Evolutionary conservation across 306 rosid species (phyloP).

Genomic region (Hippophae tibetana): DNA sequence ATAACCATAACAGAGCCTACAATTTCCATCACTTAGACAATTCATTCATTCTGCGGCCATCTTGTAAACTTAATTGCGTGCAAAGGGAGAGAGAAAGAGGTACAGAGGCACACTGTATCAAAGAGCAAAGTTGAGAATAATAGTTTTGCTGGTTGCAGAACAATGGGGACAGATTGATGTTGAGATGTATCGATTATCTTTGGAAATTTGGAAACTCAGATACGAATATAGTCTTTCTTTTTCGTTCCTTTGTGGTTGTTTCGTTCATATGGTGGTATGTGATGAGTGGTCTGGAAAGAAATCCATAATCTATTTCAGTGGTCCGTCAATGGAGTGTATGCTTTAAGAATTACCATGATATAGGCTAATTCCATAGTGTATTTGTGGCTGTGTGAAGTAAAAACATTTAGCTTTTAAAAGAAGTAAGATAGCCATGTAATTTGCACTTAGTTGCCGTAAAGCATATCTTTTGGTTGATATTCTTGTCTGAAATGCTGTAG

Average conservation of each 20-base stretch:
- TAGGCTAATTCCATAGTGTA: no score
- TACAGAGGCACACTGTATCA: not conserved
- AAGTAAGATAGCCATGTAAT: no score
- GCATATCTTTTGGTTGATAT: no score
- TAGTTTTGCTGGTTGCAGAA: conserved; percentile 12
- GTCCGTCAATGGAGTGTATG: conserved; percentile 1
- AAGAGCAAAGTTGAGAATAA: conserved; percentile 17
- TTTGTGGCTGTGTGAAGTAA: no score
- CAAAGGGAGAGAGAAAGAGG: not conserved
- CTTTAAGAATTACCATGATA: not conserved
- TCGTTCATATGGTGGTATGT: conserved; percentile 17
- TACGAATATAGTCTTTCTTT: conserved; percentile 17
- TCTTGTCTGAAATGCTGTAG: no score
- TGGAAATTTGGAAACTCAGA: conserved; percentile 20
- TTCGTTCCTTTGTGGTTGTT: not conserved
- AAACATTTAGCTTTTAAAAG: no score
- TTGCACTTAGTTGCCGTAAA: no score
- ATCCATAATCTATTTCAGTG: not conserved
- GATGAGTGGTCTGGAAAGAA: conserved; percentile 5
- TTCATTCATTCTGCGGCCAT: conserved; percentile 24
- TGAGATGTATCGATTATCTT: not conserved
- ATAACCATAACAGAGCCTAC: conserved; percentile 27
- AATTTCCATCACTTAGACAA: conserved; percentile 22
- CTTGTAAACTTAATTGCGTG: not conserved
- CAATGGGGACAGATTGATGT: conserved; percentile 18